These are phyloP conservation scores for Venturiaceae sp. DNA, from an alignment of 2,329 filamentous ascomycete species.

Conservation along the genomic window DNA sequence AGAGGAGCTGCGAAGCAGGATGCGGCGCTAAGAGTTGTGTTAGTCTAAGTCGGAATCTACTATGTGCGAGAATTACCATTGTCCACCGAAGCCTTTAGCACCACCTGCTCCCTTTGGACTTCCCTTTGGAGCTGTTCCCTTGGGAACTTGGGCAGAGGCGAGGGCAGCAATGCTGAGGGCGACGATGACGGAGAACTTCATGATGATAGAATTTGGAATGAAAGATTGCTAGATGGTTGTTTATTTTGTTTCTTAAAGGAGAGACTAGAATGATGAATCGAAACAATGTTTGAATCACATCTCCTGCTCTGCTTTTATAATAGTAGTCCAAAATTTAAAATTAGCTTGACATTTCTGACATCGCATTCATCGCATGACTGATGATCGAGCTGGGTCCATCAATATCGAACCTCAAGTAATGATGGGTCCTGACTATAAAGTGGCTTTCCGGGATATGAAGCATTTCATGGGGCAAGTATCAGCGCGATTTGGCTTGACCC, in stretches of 20 bases:
- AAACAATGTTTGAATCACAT: neutral
- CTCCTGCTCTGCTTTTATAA: neutral
- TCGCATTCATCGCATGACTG: neutral
- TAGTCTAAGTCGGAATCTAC: neutral
- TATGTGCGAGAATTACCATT: neutral
- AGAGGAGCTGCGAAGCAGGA: neutral
- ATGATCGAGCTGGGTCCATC: neutral
- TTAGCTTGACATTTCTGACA: neutral
- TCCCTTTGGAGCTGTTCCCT: neutral
- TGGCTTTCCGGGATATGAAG: neutral
- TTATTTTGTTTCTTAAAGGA: too few relatives aligned
- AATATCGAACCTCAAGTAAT: neutral
- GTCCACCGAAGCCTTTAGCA: too few relatives aligned
- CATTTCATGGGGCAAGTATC: neutral
- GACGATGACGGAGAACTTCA: neutral
- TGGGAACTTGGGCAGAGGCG: neutral
- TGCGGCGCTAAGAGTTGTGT: neutral
- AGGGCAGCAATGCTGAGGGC: neutral
- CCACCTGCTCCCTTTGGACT: neutral
- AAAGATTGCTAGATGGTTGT: neutral
- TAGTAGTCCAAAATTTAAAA: neutral
- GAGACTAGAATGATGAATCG: neutral
- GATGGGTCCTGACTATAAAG: neutral
- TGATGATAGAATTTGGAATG: neutral
- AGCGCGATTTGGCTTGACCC: neutral